phyloP scores from a whole-genome alignment of 2,329 filamentous ascomycete species.

The Escovopsis sp. region DNA sequence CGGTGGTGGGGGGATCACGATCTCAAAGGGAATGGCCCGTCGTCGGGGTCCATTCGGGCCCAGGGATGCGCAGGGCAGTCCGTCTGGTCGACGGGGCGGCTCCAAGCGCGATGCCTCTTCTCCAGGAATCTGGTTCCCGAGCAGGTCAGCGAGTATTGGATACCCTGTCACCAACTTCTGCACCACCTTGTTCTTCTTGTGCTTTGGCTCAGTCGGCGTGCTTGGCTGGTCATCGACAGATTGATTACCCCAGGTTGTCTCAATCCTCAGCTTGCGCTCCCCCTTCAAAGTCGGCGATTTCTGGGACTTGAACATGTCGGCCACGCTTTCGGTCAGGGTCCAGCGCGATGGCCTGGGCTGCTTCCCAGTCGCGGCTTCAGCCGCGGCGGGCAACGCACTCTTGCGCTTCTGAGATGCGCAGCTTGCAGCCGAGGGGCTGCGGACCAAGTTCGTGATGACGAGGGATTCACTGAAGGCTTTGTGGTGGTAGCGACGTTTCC shows the following conservation, averaged over 20 bases:
- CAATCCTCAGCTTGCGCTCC: conserved; percentile 42
- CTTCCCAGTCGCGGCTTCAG: conserved; percentile 6
- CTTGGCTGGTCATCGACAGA: neutral
- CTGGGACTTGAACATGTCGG: conserved; percentile 42
- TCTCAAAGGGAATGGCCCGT: conserved; percentile 4
- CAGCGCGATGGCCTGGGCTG: conserved; percentile 25
- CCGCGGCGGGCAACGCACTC: neutral
- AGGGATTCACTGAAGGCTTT: neutral
- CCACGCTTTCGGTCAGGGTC: conserved; percentile 41
- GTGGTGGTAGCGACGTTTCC: conserved; percentile 1
- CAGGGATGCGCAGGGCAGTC: neutral
- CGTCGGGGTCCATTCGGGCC: conserved; percentile 1
- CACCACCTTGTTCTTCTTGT: neutral
- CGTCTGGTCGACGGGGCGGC: conserved; percentile 3
- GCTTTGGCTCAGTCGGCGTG: conserved; percentile 1
- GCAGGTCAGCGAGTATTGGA: neutral
- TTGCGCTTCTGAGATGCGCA: conserved; percentile 25
- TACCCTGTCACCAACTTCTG: conserved; percentile 3
- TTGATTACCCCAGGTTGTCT: conserved; percentile 15
- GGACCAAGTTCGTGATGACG: conserved; percentile 8
- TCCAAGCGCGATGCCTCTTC: conserved; percentile 1
- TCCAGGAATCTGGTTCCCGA: neutral
- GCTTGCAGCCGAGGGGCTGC: conserved; percentile 23
- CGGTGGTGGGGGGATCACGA: conserved; percentile 2
- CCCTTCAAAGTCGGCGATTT: conserved; percentile 41